phyloP scores from a whole-genome alignment of 2,329 filamentous ascomycete genomes.

The Macroventuria anomochaeta region DNA sequence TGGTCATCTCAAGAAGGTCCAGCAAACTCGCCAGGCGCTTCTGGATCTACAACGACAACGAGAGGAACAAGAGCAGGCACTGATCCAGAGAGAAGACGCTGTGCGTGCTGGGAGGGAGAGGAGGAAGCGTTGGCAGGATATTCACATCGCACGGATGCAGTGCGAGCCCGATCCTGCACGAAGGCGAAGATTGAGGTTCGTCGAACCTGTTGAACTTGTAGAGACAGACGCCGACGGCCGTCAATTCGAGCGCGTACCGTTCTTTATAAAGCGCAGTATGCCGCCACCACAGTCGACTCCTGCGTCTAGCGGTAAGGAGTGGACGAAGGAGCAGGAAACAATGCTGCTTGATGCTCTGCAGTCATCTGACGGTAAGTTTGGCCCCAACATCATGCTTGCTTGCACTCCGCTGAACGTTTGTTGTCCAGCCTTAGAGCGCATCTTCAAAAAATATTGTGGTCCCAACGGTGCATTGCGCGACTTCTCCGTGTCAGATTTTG shows the following conservation, averaged over 20 bases:
- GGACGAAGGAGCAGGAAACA: constrained; percentile 40
- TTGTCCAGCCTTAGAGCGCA: constrained; percentile 33
- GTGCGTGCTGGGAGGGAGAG: constrained; percentile 8
- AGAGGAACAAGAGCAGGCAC: constrained; percentile 13
- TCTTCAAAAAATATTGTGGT: constrained; percentile 38
- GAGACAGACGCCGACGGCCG: constrained; percentile 51
- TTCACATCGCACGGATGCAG: constrained; percentile 36
- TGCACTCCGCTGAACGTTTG: not conserved
- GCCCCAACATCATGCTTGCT: not conserved
- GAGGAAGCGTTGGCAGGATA: constrained; percentile 37
- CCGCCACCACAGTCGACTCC: constrained; percentile 21
- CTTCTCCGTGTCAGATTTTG: constrained; percentile 36
- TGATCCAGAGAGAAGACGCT: constrained; percentile 1
- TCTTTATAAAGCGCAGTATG: constrained; percentile 46
- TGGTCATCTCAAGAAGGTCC: constrained; percentile 12
- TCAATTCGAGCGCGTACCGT: constrained; percentile 47
- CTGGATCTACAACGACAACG: constrained; percentile 12
- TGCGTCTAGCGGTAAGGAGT: constrained; percentile 27
- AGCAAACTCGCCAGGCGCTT: constrained; percentile 9
- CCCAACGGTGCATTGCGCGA: constrained; percentile 32
- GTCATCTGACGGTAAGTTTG: constrained; percentile 33
- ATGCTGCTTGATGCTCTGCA: constrained; percentile 44
- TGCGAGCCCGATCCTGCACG: constrained; percentile 31
- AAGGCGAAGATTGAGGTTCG: constrained; percentile 18
- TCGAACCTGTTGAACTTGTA: constrained; percentile 21